A percentile compares a stretch with the other conserved stretches of the same genome.
phyloP scores from a whole-genome alignment of 345 rosid species.

The Heritiera littoralis region DNA sequence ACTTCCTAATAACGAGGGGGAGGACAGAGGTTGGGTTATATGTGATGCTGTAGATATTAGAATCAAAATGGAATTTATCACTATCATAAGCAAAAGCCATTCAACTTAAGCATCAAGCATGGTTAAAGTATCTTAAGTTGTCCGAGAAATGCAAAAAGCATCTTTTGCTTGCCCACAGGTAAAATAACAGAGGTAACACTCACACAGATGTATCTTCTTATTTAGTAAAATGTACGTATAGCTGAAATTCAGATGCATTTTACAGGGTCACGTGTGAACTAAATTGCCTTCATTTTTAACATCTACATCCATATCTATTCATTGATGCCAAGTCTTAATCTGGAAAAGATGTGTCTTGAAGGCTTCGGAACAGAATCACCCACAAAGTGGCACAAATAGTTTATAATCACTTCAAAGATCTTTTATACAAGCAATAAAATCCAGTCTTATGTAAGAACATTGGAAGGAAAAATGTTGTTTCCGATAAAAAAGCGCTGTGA shows the following conservation, averaged over 20 bases:
- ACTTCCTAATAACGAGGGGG: neutral
- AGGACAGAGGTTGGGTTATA: neutral
- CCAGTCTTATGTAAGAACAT: neutral
- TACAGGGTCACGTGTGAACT: neutral
- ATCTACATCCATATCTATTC: neutral
- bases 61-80: too few species aligned
- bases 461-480: neutral
- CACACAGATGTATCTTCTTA: neutral
- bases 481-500: neutral
- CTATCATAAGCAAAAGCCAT: slow-evolving; percentile 5
- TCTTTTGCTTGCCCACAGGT: neutral
- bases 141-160: neutral
- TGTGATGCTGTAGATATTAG: neutral
- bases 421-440: neutral
- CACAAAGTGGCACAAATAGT: neutral
- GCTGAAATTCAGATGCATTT: neutral
- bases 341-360: too few species aligned
- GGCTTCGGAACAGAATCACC: neutral
- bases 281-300: neutral
- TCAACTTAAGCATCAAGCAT: slow-evolving; percentile 2
- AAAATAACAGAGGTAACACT: neutral
- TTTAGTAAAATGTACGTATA: neutral
- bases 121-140: neutral
- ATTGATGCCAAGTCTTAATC: neutral
- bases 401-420: neutral